Evolutionary conservation across 352 stramenopile species (phyloP).

Genomic region (Albugo laibachii): DNA sequence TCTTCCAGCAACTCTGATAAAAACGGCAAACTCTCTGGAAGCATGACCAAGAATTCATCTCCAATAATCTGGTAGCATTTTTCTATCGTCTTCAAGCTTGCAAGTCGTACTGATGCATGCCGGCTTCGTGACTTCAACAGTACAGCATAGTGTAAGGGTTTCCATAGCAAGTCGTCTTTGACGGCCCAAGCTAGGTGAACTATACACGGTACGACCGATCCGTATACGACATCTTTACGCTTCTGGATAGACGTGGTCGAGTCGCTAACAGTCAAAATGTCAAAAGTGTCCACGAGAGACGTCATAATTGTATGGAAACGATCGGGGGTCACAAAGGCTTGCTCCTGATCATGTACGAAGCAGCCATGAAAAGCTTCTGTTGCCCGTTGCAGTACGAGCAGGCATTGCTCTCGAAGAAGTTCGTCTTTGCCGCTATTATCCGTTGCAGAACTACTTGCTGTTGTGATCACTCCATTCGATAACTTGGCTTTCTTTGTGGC

Average conservation of each 20-base stretch:
- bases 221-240: slow-evolving; percentile 20
- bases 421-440: slow-evolving; percentile 5
- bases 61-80: slow-evolving; percentile 75
- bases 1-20: slow-evolving; percentile 78
- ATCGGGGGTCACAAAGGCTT: slow-evolving; percentile 70
- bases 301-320: slow-evolving; percentile 55
- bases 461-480: background rate
- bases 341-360: slow-evolving; percentile 72
- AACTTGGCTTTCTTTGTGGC: background rate
- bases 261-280: slow-evolving; percentile 31
- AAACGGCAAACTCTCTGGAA: slow-evolving; percentile 80
- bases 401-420: slow-evolving; percentile 13
- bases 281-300: slow-evolving; percentile 53
- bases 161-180: slow-evolving; percentile 79
- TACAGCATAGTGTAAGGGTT: slow-evolving; percentile 74
- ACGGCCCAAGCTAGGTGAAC: slow-evolving; percentile 67
- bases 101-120: slow-evolving; percentile 33
- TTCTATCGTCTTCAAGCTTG: slow-evolving; percentile 57
- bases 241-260: slow-evolving; percentile 20
- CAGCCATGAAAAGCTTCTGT: slow-evolving; percentile 62
- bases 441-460: background rate
- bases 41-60: slow-evolving; percentile 77
- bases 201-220: slow-evolving; percentile 28
- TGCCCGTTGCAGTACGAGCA: slow-evolving; percentile 28
- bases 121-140: slow-evolving; percentile 76